Evolutionary conservation across 2,329 filamentous ascomycete genomes (phyloP), one percentile per base, ranked within the genome.

Genomic region (Xylariaceae sp.): DNA sequence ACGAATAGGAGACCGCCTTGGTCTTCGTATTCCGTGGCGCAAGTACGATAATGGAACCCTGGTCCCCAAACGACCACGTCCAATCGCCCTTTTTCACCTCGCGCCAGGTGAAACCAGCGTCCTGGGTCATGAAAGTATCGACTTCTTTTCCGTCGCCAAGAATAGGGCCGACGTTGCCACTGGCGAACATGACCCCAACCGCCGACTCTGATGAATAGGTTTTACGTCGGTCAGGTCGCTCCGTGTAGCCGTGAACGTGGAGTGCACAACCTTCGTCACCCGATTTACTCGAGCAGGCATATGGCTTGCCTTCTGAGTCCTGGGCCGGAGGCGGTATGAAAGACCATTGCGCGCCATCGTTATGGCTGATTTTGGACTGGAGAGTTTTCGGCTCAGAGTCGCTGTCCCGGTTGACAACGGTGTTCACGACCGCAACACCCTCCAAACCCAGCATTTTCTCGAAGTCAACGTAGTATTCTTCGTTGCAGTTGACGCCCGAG

Each of bases 241-340:
- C 94, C 0, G 95, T 97, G 72, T 96, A 99, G 50, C 93, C 90
- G 68, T 99, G 95, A 36, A 99, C 79, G 69, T 99, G 91, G 50
- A 99, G 78, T 3, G 90, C 87, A 68, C 95, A 99, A 50, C 86
- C 81, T 17, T 84, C 77, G 42, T 71, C 77, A 64, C 85, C 82
- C 38, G 76, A 74, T 19, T 73, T 73, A 54, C 78, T 78, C 45
- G 75, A 79, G 74, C 94, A 97, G 12, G 75, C 70, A 65, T 87
- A 95, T 2, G 76, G 69, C 61, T 93, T 89, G 60, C 83, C 84
- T 31, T 94, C 83, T 1, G 81, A 76, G 61, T 93, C 86, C 60
- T 84, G 81, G 36, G 71, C 65, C 0, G 91, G 93, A n/a, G 90
- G 86, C 11, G 83, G 72, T 10, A 99, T 73, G 57, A 85, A 84